These are phyloP conservation scores for Cyclostephanos invisitatus DNA, from an alignment of 108 stramenopile genomes.

Conservation along the genomic window DNA sequence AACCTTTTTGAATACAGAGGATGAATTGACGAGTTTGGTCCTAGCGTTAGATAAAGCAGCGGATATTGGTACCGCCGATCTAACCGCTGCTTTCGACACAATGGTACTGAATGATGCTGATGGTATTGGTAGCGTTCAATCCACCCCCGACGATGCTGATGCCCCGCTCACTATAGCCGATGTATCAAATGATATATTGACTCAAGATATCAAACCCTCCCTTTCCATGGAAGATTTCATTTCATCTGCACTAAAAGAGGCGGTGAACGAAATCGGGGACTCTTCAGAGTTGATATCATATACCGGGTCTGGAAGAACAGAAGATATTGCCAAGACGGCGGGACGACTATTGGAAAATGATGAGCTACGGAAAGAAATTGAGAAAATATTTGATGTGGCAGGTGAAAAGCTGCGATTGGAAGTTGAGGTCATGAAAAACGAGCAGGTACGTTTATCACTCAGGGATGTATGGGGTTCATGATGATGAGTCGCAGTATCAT, in stretches of 20 bases:
- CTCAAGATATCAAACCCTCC: slow-evolving; percentile 37
- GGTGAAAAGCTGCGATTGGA: slow-evolving; percentile 31
- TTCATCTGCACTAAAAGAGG: slow-evolving; percentile 27
- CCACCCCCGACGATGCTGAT: background rate
- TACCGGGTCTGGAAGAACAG: background rate
- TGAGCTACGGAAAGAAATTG: slow-evolving; percentile 32
- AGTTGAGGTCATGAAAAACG: slow-evolving; percentile 36
- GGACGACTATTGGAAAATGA: slow-evolving; percentile 30
- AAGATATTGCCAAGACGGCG: slow-evolving; percentile 24
- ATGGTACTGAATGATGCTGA: slow-evolving; percentile 30
- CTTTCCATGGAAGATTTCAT: slow-evolving; percentile 44
- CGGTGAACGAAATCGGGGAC: slow-evolving; percentile 29
- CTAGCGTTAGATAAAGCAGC: slow-evolving; percentile 27
- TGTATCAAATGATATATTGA: slow-evolving; percentile 36
- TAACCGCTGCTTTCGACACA: slow-evolving; percentile 3
- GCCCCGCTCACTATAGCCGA: slow-evolving; percentile 32
- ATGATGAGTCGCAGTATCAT: background rate
- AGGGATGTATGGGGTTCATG: background rate
- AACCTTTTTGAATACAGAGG: slow-evolving; percentile 8
- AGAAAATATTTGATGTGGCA: slow-evolving; percentile 42
- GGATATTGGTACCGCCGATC: background rate
- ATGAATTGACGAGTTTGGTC: slow-evolving; percentile 22
- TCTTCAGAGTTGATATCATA: slow-evolving; percentile 17
- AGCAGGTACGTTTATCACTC: slow-evolving; percentile 29
- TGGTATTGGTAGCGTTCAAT: slow-evolving; percentile 26